These are phyloP conservation scores for Fraxinus greggii DNA, from an alignment of 305 asterid genomes.

Conservation along the genomic window DNA sequence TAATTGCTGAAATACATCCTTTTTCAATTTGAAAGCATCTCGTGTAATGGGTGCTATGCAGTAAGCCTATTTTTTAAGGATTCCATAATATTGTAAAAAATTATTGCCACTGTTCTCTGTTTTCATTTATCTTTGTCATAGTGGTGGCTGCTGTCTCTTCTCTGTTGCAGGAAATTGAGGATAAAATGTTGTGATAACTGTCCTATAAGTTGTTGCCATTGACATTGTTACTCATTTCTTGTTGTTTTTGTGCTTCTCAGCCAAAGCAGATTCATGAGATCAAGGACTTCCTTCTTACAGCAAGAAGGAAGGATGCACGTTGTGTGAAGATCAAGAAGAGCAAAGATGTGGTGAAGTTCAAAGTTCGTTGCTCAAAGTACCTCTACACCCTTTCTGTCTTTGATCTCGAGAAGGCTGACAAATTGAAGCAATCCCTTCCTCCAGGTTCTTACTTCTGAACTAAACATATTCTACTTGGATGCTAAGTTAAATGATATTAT, in stretches of 20 bases:
- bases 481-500: background rate
- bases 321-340: constrained; percentile 50
- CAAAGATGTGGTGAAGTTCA: constrained; percentile 48
- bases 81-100: background rate
- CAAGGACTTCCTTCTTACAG: constrained; percentile 54
- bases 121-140: background rate
- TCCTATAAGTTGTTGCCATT: background rate
- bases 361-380: constrained; percentile 53
- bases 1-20: background rate
- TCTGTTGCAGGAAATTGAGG: background rate
- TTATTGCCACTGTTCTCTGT: background rate
- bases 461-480: background rate
- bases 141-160: background rate
- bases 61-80: background rate
- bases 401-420: constrained; percentile 46
- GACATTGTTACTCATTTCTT: background rate
- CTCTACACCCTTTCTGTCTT: constrained; percentile 45
- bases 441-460: constrained; percentile 30
- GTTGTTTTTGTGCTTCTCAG: constrained; percentile 23
- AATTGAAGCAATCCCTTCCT: constrained; percentile 53
- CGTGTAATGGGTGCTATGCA: background rate
- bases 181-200: background rate
- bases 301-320: constrained; percentile 54
- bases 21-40: background rate
- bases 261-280: constrained; percentile 57